These are phyloP conservation scores for Collybiopsis luxurians DNA, from an alignment of 768 basidiomycete genomes.

Conservation along the genomic window DNA sequence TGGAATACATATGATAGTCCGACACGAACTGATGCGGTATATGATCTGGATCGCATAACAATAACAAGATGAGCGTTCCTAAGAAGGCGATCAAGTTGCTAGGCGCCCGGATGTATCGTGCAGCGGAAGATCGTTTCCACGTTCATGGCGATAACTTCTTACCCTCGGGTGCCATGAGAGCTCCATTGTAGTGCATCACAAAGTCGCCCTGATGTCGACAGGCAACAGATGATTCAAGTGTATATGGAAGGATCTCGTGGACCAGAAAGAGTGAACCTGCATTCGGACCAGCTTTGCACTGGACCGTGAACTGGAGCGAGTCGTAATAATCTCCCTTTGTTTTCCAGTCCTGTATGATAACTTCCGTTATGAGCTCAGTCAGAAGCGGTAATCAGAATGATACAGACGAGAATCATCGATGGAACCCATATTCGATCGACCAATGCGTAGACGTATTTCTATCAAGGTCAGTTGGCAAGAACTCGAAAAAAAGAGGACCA, in stretches of 20 bases:
- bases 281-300: not conserved
- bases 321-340: not conserved
- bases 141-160: no score
- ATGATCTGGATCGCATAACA: no score
- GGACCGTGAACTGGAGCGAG: not conserved
- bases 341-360: not conserved
- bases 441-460: not conserved
- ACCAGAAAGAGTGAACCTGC: not conserved
- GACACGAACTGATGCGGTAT: no score
- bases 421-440: not conserved
- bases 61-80: no score
- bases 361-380: not conserved
- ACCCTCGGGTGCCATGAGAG: not conserved
- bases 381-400: not conserved
- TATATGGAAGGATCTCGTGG: not conserved
- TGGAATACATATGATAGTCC: no score
- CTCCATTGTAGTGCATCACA: not conserved
- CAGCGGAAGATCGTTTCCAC: no score
- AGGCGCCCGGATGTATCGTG: no score
- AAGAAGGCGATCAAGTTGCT: no score
- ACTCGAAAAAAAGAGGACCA: not conserved
- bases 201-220: not conserved
- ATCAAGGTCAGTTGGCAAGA: not conserved
- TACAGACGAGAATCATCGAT: not conserved
- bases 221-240: not conserved